Evolutionary conservation across 1,284 basidiomycete genomes (phyloP), one percentile per base, ranked within the genome.

Genomic region (Tylopilus sp.): DNA sequence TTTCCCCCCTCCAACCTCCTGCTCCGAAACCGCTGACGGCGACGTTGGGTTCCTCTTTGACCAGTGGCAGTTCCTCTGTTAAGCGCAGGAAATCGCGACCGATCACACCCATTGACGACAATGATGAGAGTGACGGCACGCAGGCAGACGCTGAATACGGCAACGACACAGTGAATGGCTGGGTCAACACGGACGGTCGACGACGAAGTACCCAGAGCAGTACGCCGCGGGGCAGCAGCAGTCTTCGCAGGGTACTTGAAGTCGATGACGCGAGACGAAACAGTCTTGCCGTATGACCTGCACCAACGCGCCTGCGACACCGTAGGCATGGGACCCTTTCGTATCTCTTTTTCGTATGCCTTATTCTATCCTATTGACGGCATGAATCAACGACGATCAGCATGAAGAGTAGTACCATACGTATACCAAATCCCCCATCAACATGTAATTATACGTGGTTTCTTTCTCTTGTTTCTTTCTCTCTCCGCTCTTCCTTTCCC

Each of bases 131-230:
- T 56, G 84, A 83, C 36, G 82, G 81, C 3, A 74, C 72, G 16
- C 77, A 86, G 55, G 84, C 82, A 6, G 84, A 86, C 62, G 81
- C 72, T 16, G 84, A 87, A 65, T 82, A 74, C 52, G 72, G 72
- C 41, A 19, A 64, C 65, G 21, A 56, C 58, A 19, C 54, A 19
- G 37, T 6, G 37, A 66, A 50, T 49, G 65, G 69, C 29, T 79
- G 78, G 77, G 70, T 78, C 25, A 82, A 82, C 59, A 60, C 77
- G 3, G 82, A 84, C 21, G 75, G 76, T n/a, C 69, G 84, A 49
- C 71, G 81, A 57, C 75, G 76, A 31, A 72, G 70, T 47, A 44
- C 61, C 37, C 68, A 70, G 35, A 31, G 42, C n/a, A 21, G 42
- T 9, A 31, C 52, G 4, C 33, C 56, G 30, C 55, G 52, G 40